Conservation (phyloP, 257 asterid genomes). For the Cynanchum wilfordii region DNA sequence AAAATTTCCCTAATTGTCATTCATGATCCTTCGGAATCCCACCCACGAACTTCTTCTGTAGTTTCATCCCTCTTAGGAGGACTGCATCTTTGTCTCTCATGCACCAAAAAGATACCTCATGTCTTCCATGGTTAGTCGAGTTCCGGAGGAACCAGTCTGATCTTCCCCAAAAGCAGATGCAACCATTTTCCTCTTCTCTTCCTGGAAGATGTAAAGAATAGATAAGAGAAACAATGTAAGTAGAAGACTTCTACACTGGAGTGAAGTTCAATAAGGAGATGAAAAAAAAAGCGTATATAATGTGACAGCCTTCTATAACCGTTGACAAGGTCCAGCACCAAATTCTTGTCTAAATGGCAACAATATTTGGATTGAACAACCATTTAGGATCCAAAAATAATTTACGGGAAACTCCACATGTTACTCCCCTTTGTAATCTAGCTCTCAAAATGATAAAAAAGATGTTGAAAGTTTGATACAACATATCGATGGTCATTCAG, state of each 20-base stretch:
- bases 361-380: not conserved
- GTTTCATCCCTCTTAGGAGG: constrained; percentile 2
- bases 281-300: not conserved
- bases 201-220: constrained; percentile 41
- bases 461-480: not conserved
- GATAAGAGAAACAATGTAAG: not conserved
- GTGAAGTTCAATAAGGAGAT: too few relatives aligned
- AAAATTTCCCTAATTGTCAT: not conserved
- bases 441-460: not conserved
- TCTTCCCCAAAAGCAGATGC: constrained; percentile 99
- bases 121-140: constrained; percentile 71
- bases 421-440: not conserved
- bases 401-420: not conserved
- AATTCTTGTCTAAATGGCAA: not conserved
- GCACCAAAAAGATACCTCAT: constrained; percentile 58
- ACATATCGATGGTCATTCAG: not conserved
- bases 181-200: constrained; percentile 95
- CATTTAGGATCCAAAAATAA: not conserved
- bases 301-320: not conserved
- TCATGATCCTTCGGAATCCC: not conserved
- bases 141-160: constrained; percentile 56
- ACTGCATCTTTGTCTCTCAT: constrained; percentile 3
- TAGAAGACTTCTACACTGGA: not conserved
- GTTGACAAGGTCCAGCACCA: not conserved
- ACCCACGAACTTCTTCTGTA: constrained; percentile 1